These are phyloP conservation scores for Paraphoma chrysanthemicola DNA, from an alignment of 2,329 filamentous ascomycete genomes.

Conservation along the genomic window DNA sequence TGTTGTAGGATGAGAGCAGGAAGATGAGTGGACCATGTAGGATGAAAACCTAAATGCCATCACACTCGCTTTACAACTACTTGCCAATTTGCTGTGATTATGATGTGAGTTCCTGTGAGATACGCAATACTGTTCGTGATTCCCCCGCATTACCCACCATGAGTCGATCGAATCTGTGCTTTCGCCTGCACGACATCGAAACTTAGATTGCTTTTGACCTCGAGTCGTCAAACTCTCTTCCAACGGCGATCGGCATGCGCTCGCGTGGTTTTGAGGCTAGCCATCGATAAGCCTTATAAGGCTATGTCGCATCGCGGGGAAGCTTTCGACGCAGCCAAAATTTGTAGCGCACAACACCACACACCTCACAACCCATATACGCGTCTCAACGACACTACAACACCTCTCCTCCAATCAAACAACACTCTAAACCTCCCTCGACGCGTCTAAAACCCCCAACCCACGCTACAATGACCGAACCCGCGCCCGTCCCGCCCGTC, in stretches of 20 bases:
- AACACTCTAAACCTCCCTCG: background rate
- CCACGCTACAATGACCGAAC: conserved; percentile 25
- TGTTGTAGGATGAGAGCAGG: conserved; percentile 11
- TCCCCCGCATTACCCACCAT: background rate
- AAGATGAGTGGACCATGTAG: conserved; percentile 32
- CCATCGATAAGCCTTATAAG: conserved; percentile 22
- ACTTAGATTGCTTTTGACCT: background rate
- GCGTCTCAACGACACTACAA: background rate
- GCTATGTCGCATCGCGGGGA: conserved; percentile 20
- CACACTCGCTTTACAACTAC: conserved; percentile 40
- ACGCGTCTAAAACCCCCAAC: background rate
- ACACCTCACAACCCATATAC: background rate
- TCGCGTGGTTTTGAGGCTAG: conserved; percentile 20
- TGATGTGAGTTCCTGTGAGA: no score
- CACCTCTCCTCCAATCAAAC: background rate
- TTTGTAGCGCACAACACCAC: background rate
- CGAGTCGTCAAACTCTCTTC: background rate
- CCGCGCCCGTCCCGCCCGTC: conserved; percentile 25
- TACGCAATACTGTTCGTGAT: background rate
- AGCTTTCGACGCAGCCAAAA: conserved; percentile 4
- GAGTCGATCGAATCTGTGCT: background rate
- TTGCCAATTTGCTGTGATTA: background rate
- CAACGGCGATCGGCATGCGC: conserved; percentile 18
- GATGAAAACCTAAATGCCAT: conserved; percentile 46
- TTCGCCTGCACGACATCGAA: no score